A percentile compares a stretch with the other conserved stretches of the same genome.
phyloP scores from a whole-genome alignment of 805 yeast genomes.

The Yarrowia yakushimensis region DNA sequence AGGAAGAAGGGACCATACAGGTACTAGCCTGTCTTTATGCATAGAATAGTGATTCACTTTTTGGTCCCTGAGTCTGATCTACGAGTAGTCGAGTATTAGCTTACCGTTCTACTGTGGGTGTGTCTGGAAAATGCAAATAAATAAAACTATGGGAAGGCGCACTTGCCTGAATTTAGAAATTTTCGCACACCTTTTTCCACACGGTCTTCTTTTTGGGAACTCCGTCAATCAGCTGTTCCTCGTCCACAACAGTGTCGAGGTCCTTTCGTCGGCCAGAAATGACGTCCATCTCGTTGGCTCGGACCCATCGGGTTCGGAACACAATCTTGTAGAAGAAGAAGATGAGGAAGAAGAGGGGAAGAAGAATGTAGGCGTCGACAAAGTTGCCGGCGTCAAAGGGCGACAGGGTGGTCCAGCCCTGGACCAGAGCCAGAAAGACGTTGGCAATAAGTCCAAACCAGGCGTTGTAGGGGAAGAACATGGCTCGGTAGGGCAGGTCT shows the following conservation, averaged over 20 bases:
- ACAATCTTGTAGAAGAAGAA: constrained; percentile 41
- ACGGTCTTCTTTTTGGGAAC: background rate
- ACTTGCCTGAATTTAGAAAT: background rate
- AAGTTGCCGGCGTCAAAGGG: constrained; percentile 57
- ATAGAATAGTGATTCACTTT: background rate
- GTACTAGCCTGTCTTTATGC: background rate
- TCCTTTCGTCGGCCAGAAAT: constrained; percentile 44
- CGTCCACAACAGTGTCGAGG: background rate
- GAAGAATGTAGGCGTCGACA: constrained; percentile 59
- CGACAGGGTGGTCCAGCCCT: constrained; percentile 61
- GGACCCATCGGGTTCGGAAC: constrained; percentile 43
- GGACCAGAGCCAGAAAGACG: constrained; percentile 53
- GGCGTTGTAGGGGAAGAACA: constrained; percentile 52
- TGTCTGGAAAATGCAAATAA: constrained; percentile 5
- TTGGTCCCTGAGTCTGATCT: background rate
- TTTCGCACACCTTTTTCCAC: constrained; percentile 1
- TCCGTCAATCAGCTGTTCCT: background rate
- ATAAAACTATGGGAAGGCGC: background rate
- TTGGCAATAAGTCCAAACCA: constrained; percentile 49
- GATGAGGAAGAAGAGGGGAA: constrained; percentile 53
- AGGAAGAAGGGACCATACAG: background rate
- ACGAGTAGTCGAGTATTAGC: background rate
- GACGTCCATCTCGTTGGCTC: constrained; percentile 43
- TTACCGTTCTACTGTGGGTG: background rate
- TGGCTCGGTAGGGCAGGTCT: constrained; percentile 53